Conservation (phyloP, 2,329 filamentous ascomycete genomes). For the Laburnicola sp. region DNA sequence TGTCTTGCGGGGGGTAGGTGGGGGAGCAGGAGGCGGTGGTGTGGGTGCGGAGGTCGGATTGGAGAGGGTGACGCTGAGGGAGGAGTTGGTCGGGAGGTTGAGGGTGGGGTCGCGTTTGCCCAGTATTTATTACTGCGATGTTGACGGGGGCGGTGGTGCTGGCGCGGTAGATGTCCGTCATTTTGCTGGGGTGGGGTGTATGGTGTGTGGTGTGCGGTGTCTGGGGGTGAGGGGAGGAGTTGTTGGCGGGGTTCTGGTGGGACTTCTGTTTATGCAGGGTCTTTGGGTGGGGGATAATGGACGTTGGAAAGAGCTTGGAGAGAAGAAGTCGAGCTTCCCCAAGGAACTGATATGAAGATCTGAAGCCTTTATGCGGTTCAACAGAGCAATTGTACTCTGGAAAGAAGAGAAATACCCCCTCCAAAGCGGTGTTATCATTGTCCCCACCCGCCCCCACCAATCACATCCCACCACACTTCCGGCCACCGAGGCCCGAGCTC, state of each 20-base stretch:
- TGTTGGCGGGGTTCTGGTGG: conserved; percentile 20
- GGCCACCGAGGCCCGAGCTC: conserved; percentile 19
- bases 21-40: conserved; percentile 91
- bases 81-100: conserved; percentile 97
- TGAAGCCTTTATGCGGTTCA: background rate
- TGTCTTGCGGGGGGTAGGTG: conserved; percentile 64
- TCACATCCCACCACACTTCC: conserved; percentile 7
- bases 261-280: conserved; percentile 37
- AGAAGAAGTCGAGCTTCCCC: background rate
- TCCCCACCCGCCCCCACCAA: conserved; percentile 2
- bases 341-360: background rate
- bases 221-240: conserved; percentile 12
- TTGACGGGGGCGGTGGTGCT: conserved; percentile 97
- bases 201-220: background rate
- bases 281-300: conserved; percentile 6
- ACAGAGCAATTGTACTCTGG: background rate
- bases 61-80: conserved; percentile 95
- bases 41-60: conserved; percentile 89
- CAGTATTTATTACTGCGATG: conserved; percentile 98
- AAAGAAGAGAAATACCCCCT: conserved; percentile 15
- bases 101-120: conserved; percentile 92
- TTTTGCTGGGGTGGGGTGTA: conserved; percentile 14
- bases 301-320: background rate
- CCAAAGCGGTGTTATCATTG: conserved; percentile 16
- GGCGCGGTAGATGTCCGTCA: conserved; percentile 73